These are phyloP conservation scores for Linderina pennispora DNA, from an alignment of 192 early-diverging fungal genomes.

Conservation along the genomic window DNA sequence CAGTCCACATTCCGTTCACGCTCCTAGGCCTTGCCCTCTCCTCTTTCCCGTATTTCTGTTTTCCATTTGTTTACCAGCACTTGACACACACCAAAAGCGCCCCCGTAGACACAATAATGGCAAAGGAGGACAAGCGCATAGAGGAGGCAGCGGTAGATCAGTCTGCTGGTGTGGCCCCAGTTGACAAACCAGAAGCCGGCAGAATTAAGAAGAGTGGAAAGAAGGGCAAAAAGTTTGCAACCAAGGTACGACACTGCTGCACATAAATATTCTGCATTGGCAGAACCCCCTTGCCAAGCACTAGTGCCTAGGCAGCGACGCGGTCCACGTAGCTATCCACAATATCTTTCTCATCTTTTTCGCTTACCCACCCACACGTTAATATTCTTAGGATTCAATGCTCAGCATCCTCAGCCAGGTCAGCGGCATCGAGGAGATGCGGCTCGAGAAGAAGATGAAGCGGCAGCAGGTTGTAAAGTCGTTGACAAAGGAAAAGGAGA, in stretches of 20 bases:
- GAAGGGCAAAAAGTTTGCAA: background rate
- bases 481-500: conserved; percentile 20
- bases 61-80: background rate
- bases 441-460: conserved; percentile 25
- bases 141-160: background rate
- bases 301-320: no score
- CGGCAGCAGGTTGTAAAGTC: conserved; percentile 18
- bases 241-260: background rate
- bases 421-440: conserved; percentile 28
- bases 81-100: no score
- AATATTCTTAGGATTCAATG: conserved; percentile 12
- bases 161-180: no score
- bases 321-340: no score
- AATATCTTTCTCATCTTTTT: no score
- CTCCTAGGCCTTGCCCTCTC: no score
- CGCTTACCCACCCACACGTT: background rate
- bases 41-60: background rate
- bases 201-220: background rate
- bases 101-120: background rate
- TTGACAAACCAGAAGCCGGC: background rate
- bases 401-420: conserved; percentile 30
- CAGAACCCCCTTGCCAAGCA: background rate
- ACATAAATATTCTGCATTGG: background rate
- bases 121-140: background rate
- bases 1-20: no score